Evolutionary conservation across 1,284 basidiomycete genomes (phyloP), one percentile per base, ranked within the genome.

Genomic region (Anthracocystis panici-leucophaei): DNA sequence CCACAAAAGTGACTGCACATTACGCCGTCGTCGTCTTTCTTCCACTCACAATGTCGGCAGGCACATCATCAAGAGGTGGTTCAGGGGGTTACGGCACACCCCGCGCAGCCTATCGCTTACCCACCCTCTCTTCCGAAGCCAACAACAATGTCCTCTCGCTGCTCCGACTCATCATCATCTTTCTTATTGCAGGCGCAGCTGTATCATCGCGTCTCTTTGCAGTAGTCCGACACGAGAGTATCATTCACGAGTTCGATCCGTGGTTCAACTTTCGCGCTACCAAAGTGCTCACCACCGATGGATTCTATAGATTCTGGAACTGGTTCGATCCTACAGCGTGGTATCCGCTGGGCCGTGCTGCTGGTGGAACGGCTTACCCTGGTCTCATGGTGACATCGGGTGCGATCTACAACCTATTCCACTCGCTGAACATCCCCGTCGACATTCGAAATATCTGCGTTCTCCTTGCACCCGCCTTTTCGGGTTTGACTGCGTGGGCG

Each of bases 361-460:
- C 98, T 46, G 97, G 97, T 60, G 96, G 96, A 50, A 99, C 97
- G 11, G 93, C 99, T 82, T 99, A 98, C 85, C 97, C 97, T 3
- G 97, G 84, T 50, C 88, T 98, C 49, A 98, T 99, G 96, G 93
- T 93, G 31, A 99, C 97, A 12, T 94, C 93, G 76, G 96, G 95
- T 64, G 91, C 97, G 79, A 98, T 99, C 84, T 96, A 95, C 90
- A 95, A 93, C 84, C 79, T 93, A 45, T 90, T 98, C 38, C 93
- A 93, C 81, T 89, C 90, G 27, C 87, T 98, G 82, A 92, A 97
- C 85, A 91, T 99, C 59, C 96, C 96, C 1, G 95, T 99, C 58
- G 95, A 99, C 85, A 98, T 99, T 81, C 90, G 95, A 53, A 97
- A 99, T 85, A 90, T 99, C 70, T 99, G 96, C 87, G 97, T 99